phyloP scores from a whole-genome alignment of 192 early-diverging fungal genomes.

The Allomyces javanicus region DNA sequence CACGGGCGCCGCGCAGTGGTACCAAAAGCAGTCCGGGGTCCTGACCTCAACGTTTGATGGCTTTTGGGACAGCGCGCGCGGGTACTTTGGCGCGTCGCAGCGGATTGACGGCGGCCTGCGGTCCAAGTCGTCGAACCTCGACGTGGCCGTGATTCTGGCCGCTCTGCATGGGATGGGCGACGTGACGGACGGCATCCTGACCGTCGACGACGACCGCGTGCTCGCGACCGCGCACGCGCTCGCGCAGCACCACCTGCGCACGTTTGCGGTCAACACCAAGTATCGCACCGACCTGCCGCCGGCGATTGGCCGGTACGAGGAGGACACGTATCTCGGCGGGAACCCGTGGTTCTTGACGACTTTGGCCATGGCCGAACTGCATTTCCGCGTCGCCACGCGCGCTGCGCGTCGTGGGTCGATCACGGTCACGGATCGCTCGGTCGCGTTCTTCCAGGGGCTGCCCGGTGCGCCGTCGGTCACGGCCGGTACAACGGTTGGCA shows the following conservation, averaged over 20 bases:
- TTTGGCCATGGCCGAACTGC: constrained; percentile 34
- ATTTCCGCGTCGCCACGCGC: constrained; percentile 25
- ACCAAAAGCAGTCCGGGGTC: constrained; percentile 10
- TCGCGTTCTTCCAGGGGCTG: constrained; percentile 15
- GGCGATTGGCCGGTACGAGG: constrained; percentile 52
- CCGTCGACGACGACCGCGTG: constrained; percentile 11
- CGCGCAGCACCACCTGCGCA: constrained; percentile 9
- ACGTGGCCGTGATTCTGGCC: constrained; percentile 39
- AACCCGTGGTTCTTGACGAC: constrained; percentile 65
- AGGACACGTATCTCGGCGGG: constrained; percentile 60
- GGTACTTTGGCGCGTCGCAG: constrained; percentile 18
- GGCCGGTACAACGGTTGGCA: constrained; percentile 1
- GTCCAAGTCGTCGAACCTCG: constrained; percentile 29
- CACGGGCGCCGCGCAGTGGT: constrained; percentile 11
- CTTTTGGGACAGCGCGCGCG: constrained; percentile 21
- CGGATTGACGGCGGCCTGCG: constrained; percentile 17
- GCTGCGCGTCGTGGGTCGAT: constrained; percentile 9
- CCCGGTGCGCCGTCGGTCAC: constrained; percentile 5
- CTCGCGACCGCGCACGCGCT: constrained; percentile 11
- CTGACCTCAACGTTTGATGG: constrained; percentile 13
- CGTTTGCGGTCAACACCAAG: constrained; percentile 27
- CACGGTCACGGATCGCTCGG: constrained; percentile 15
- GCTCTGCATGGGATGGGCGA: constrained; percentile 17
- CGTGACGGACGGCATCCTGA: constrained; percentile 9
- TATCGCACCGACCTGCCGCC: constrained; percentile 13